A percentile compares a stretch with the other conserved stretches of the same genome.
phyloP scores from a whole-genome alignment of 2,329 filamentous ascomycete genomes.

The Moelleriella libera region DNA sequence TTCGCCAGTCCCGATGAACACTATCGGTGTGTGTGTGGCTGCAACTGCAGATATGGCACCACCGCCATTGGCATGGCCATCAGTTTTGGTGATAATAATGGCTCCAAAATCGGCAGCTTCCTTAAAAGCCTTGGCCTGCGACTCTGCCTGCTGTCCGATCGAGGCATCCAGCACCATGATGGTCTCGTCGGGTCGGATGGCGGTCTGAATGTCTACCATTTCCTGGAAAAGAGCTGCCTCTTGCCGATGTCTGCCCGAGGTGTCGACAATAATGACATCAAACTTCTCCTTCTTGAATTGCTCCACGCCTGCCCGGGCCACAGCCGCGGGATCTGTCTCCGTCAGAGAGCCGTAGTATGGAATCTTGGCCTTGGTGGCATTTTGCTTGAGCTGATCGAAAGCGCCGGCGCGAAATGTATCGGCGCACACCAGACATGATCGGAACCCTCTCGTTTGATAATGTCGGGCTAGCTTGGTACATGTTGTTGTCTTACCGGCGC shows the following conservation, averaged over 20 bases:
- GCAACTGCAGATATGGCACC: conserved; percentile 96
- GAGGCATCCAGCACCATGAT: conserved; percentile 97
- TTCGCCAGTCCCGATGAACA: conserved; percentile 95
- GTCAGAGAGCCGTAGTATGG: conserved; percentile 96
- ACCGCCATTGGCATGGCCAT: conserved; percentile 88
- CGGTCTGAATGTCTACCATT: conserved; percentile 91
- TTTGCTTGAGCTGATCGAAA: conserved; percentile 97
- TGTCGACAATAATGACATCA: conserved; percentile 97
- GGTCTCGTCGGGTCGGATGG: conserved; percentile 85
- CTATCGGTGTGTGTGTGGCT: conserved; percentile 90
- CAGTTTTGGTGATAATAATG: conserved; percentile 98
- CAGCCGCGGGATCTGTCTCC: conserved; percentile 86
- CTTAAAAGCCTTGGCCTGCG: conserved; percentile 93
- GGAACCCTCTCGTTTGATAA: conserved; percentile 89
- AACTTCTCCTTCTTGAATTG: conserved; percentile 99
- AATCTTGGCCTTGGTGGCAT: conserved; percentile 97
- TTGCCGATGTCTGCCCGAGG: conserved; percentile 85
- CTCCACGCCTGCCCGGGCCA: conserved; percentile 89
- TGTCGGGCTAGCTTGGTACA: conserved; percentile 94
- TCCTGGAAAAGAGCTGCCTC: conserved; percentile 92
- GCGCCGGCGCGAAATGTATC: conserved; percentile 98
- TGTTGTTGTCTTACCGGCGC: conserved; percentile 94
- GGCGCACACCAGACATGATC: conserved; percentile 85
- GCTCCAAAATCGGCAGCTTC: conserved; percentile 93
- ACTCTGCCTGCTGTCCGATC: conserved; percentile 91